Percentiles rank a stretch among this genome's conserved stretches.
phyloP scores from a whole-genome alignment of 2,329 filamentous ascomycete species.

The Chaetomium sp. region DNA sequence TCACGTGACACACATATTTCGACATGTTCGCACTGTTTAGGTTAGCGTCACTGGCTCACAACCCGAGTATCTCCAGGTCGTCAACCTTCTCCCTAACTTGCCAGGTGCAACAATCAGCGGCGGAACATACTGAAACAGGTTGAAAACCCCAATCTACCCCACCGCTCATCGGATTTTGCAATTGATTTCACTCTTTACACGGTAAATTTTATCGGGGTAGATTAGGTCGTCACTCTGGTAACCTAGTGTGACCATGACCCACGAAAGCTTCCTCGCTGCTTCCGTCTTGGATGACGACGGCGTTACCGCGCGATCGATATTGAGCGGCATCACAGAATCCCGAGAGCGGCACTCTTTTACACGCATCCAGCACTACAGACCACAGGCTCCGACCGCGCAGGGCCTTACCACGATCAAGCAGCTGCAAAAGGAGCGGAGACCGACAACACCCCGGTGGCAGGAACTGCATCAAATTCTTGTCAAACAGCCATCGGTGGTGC shows the following conservation, averaged over 20 bases:
- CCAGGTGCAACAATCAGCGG: too few relatives aligned
- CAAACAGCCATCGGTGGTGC: slow-evolving; percentile 52
- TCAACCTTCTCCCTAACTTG: too few relatives aligned
- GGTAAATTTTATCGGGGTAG: too few relatives aligned
- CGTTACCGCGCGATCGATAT: slow-evolving; percentile 42
- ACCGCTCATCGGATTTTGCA: too few relatives aligned
- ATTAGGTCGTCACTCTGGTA: too few relatives aligned
- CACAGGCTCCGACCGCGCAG: slow-evolving; percentile 16
- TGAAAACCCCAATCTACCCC: too few relatives aligned
- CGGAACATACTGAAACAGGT: too few relatives aligned
- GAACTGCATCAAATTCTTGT: slow-evolving; percentile 48
- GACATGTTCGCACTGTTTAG: too few relatives aligned
- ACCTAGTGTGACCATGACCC: background rate
- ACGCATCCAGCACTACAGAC: slow-evolving; percentile 44
- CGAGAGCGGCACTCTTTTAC: slow-evolving; percentile 45
- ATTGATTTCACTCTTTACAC: too few relatives aligned
- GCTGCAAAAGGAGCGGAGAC: slow-evolving; percentile 29
- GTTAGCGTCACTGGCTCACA: too few relatives aligned
- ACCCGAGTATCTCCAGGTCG: too few relatives aligned
- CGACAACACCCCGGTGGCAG: slow-evolving; percentile 38
- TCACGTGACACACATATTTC: too few relatives aligned
- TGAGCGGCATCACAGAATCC: slow-evolving; percentile 55
- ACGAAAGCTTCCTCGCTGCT: slow-evolving; percentile 31
- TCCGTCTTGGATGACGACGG: slow-evolving; percentile 47
- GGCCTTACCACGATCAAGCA: slow-evolving; percentile 22